Percentiles rank a stretch among this genome's conserved stretches.
Conservation (phyloP, 1,284 basidiomycete genomes). For the Moniliella sp. region DNA sequence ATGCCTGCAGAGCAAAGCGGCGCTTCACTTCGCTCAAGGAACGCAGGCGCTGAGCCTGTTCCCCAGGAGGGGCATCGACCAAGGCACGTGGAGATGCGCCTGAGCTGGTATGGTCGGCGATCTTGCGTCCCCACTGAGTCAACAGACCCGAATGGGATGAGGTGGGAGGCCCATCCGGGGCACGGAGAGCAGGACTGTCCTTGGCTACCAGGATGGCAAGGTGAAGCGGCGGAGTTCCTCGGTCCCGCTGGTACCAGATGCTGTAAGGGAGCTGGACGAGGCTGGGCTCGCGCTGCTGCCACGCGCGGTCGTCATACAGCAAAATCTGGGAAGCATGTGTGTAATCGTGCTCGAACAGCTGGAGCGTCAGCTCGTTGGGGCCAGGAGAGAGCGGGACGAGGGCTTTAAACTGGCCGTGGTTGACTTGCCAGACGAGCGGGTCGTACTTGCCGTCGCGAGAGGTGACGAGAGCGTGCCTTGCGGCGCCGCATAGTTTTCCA, state of each 20-base stretch:
- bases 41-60: neutral
- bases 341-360: neutral
- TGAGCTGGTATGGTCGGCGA: too few species aligned
- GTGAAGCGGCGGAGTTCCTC: neutral
- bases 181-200: neutral
- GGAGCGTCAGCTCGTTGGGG: neutral
- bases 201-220: conserved; percentile 1
- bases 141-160: neutral
- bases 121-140: neutral
- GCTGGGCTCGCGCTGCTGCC: too few species aligned
- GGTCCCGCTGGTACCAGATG: neutral
- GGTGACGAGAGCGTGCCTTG: neutral
- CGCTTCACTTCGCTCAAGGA: conserved; percentile 1
- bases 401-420: neutral
- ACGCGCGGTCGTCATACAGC: too few species aligned
- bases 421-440: neutral
- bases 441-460: neutral
- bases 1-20: conserved; percentile 9
- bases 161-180: too few species aligned
- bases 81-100: too few species aligned
- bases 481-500: neutral
- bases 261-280: neutral
- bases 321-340: neutral
- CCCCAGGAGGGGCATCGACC: conserved; percentile 1
- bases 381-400: neutral